Percentiles rank a stretch among this genome's conserved stretches.
Conservation (phyloP, 2,329 filamentous ascomycete species). For the Pyrenochaeta sp. region DNA sequence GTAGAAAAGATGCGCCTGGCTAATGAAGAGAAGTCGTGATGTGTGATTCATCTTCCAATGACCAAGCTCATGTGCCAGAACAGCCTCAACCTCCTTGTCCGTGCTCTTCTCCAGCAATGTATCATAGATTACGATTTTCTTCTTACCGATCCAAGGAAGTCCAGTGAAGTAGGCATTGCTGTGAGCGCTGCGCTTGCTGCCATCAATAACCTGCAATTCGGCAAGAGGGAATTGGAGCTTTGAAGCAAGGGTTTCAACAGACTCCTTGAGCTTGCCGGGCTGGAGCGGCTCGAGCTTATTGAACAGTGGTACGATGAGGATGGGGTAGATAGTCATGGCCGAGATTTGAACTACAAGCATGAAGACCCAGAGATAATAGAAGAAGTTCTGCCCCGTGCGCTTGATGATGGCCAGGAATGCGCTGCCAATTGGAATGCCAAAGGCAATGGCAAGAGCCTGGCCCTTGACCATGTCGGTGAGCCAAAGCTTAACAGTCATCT, state of each 20-base stretch:
- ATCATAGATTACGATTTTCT: conserved; percentile 99
- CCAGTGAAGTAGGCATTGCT: conserved; percentile 97
- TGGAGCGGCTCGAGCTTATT: conserved; percentile 96
- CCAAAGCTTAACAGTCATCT: conserved; percentile 91
- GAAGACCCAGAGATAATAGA: conserved; percentile 98
- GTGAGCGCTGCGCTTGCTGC: conserved; percentile 86
- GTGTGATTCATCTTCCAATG: conserved; percentile 98
- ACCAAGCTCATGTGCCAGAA: conserved; percentile 93
- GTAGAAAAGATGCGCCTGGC: conserved; percentile 90
- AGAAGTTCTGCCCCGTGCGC: conserved; percentile 92
- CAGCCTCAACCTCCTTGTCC: conserved; percentile 90
- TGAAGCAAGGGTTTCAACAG: conserved; percentile 83
- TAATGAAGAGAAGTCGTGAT: conserved; percentile 84
- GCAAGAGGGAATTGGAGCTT: conserved; percentile 90
- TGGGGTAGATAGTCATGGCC: conserved; percentile 95
- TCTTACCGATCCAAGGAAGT: conserved; percentile 86
- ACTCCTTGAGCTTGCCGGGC: conserved; percentile 84
- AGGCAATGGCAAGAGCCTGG: conserved; percentile 78
- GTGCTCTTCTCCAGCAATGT: conserved; percentile 96
- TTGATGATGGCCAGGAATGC: conserved; percentile 94
- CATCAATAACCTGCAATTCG: conserved; percentile 94
- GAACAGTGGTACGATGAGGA: conserved; percentile 92
- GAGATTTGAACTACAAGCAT: conserved; percentile 88
- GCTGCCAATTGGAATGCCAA: conserved; percentile 87
- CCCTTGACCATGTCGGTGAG: conserved; percentile 91